Base-by-base conservation (phyloP, 2,329 filamentous ascomycete species). In the Malbranchea cinnamomea region DNA sequence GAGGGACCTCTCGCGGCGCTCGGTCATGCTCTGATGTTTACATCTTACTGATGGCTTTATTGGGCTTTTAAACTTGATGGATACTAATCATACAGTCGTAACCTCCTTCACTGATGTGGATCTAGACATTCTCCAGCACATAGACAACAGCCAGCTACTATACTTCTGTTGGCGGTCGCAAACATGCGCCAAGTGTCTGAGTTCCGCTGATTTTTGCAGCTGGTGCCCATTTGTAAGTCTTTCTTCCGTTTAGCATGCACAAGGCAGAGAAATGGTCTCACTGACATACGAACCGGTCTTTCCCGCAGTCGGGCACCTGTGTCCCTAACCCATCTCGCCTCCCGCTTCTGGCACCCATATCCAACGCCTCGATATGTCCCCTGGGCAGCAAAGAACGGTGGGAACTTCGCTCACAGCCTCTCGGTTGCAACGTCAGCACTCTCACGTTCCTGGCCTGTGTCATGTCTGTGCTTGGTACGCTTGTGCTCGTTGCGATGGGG, bases 371-470 rank as follows among this genome's bases (percentile, higher is more conserved):
- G 4, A 52, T 60, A 31, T 60, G 57, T 31, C 54, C 56, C 1
- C 43, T 59, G 14, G 52, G 47, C 2, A 40, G 47, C 12, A 45
- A 49, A 26, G 56, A 60, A 42, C 42, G 52, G 30, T 60, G 57
- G 56, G 57, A 60, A 28, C 39, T 60, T 13, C 46, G 57, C 5
- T 45, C 53, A 7, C 31, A 39, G 10, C 50, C 54, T 1, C 49
- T 59, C 13, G 54, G 55, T 13, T 60, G 57, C 30, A 42, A 49
- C 23, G 54, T 56, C 16, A 58, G 54, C 33, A 57, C 54, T 0
- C 38, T 54, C 34, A 57, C 54, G 2, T 43, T 59, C 17, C 24
- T 60, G 11, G 52, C 52, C 11, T 44, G 47, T 8, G 23, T 50
- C 1, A 44, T 48, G 9, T 41, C 53, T 8, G 42, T 58, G 11